These are phyloP conservation scores for Hygrocybe punicea DNA, from an alignment of 768 basidiomycete genomes.

Conservation along the genomic window DNA sequence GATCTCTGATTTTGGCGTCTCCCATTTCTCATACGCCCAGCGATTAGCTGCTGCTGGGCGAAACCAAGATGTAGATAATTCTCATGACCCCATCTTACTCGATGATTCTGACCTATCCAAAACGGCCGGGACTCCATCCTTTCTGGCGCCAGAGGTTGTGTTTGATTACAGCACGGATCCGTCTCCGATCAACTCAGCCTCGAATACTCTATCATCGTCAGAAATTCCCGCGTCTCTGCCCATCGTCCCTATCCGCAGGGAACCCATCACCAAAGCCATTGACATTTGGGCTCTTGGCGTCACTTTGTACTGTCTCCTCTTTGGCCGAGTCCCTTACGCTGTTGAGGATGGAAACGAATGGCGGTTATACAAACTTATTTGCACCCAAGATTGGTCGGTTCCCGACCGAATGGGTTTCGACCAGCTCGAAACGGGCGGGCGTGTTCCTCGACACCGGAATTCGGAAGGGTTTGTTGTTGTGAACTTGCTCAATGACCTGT, in stretches of 20 bases:
- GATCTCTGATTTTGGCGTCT: slow-evolving; percentile 97
- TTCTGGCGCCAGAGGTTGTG: slow-evolving; percentile 94
- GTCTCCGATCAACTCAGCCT: slow-evolving; percentile 21
- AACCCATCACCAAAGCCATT: slow-evolving; percentile 83
- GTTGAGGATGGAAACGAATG: slow-evolving; percentile 48
- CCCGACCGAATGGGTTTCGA: slow-evolving; percentile 73
- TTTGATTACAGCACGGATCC: slow-evolving; percentile 51
- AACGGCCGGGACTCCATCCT: slow-evolving; percentile 92
- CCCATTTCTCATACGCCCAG: slow-evolving; percentile 91
- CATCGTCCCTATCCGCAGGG: slow-evolving; percentile 25
- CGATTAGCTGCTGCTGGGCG: slow-evolving; percentile 63
- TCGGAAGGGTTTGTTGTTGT: slow-evolving; percentile 63
- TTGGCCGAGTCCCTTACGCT: slow-evolving; percentile 78
- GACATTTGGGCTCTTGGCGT: slow-evolving; percentile 98
- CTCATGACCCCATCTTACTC: slow-evolving; percentile 61
- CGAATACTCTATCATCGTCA: slow-evolving; percentile 24
- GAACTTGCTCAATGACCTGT: slow-evolving; percentile 65
- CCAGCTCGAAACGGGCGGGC: slow-evolving; percentile 57
- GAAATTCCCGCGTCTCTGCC: slow-evolving; percentile 25
- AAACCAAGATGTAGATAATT: slow-evolving; percentile 34
- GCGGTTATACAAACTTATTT: slow-evolving; percentile 74
- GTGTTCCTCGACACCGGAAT: slow-evolving; percentile 41
- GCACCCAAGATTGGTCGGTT: slow-evolving; percentile 68
- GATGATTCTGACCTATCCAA: slow-evolving; percentile 86
- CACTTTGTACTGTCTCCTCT: slow-evolving; percentile 91